These are phyloP conservation scores for Barbarea vulgaris DNA, from an alignment of 345 rosid genomes.

Conservation along the genomic window DNA sequence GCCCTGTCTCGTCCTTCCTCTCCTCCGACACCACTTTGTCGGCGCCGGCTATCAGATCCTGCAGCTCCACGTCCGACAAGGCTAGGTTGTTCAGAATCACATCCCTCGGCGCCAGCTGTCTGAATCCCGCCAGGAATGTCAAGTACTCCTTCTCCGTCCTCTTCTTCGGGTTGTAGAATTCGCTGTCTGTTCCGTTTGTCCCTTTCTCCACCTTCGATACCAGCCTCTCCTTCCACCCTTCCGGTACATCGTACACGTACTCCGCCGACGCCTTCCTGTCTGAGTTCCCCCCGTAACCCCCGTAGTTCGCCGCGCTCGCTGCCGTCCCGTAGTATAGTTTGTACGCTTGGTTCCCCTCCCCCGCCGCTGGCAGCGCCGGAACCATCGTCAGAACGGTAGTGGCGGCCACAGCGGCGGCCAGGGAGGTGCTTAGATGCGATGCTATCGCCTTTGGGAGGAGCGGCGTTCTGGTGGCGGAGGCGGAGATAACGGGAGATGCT, in stretches of 20 bases:
- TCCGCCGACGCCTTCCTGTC: slow-evolving; percentile 88
- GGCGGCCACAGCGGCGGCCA: slow-evolving; percentile 52
- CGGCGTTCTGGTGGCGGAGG: slow-evolving; percentile 45
- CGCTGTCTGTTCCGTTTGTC: slow-evolving; percentile 89
- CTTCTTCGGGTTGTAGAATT: slow-evolving; percentile 87
- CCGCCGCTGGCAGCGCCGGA: slow-evolving; percentile 56
- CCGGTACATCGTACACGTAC: slow-evolving; percentile 86
- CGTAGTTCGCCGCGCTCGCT: slow-evolving; percentile 93
- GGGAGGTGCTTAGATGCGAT: slow-evolving; percentile 32
- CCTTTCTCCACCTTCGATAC: slow-evolving; percentile 98
- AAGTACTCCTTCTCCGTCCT: slow-evolving; percentile 81
- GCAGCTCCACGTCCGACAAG: slow-evolving; percentile 77
- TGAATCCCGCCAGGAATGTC: slow-evolving; percentile 76
- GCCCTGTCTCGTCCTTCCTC: slow-evolving; percentile 67
- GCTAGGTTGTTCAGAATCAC: slow-evolving; percentile 75
- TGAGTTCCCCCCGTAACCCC: slow-evolving; percentile 89
- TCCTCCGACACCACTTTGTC: slow-evolving; percentile 65
- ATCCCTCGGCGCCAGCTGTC: slow-evolving; percentile 81
- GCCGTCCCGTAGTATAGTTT: slow-evolving; percentile 87
- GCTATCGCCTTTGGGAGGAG: slow-evolving; percentile 43
- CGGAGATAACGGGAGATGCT: slow-evolving; percentile 49
- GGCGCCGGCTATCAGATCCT: slow-evolving; percentile 79
- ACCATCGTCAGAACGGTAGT: slow-evolving; percentile 52
- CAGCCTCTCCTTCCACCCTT: slow-evolving; percentile 87
- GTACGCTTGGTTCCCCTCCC: slow-evolving; percentile 44